These are phyloP conservation scores for Vigna nakashimae DNA, from an alignment of 306 rosid genomes.

Conservation along the genomic window DNA sequence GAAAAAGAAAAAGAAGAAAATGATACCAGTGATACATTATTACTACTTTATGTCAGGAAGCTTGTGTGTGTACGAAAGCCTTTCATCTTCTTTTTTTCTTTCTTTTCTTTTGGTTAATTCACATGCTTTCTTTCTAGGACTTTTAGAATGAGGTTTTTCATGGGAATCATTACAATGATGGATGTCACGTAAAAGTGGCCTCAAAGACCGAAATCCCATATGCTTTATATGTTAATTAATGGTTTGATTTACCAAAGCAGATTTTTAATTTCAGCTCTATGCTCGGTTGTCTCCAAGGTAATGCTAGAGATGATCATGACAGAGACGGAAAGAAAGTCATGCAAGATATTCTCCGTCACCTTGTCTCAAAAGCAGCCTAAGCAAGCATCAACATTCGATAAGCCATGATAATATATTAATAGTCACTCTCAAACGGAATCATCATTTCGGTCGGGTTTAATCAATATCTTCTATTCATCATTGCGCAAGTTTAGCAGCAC, in stretches of 20 bases:
- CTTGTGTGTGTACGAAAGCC: slow-evolving; percentile 62
- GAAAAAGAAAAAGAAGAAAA: not conserved
- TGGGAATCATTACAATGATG: slow-evolving; percentile 60
- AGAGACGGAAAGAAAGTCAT: slow-evolving; percentile 24
- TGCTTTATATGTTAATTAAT: slow-evolving; percentile 67
- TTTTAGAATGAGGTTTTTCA: slow-evolving; percentile 44
- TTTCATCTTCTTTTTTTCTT: slow-evolving; percentile 12
- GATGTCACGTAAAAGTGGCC: slow-evolving; percentile 55
- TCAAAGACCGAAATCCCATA: slow-evolving; percentile 47
- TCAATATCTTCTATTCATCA: slow-evolving; percentile 41
- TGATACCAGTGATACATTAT: slow-evolving; percentile 41
- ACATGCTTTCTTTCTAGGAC: slow-evolving; percentile 57
- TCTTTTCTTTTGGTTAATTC: slow-evolving; percentile 31
- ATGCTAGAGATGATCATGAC: slow-evolving; percentile 42
- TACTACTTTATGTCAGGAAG: slow-evolving; percentile 62
- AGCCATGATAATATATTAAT: slow-evolving; percentile 30
- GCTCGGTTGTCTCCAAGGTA: slow-evolving; percentile 32
- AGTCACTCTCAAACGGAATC: slow-evolving; percentile 35
- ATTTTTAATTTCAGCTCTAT: slow-evolving; percentile 7
- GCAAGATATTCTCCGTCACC: not conserved
- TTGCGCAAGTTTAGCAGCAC: slow-evolving; percentile 25
- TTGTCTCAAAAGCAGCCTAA: slow-evolving; percentile 34
- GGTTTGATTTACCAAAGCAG: slow-evolving; percentile 59
- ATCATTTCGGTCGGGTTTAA: slow-evolving; percentile 49
- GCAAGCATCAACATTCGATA: slow-evolving; percentile 47